Evolutionary conservation across 2,329 filamentous ascomycete genomes (phyloP), one percentile per base, ranked within the genome.

Genomic region (Didymellaceae sp.): DNA sequence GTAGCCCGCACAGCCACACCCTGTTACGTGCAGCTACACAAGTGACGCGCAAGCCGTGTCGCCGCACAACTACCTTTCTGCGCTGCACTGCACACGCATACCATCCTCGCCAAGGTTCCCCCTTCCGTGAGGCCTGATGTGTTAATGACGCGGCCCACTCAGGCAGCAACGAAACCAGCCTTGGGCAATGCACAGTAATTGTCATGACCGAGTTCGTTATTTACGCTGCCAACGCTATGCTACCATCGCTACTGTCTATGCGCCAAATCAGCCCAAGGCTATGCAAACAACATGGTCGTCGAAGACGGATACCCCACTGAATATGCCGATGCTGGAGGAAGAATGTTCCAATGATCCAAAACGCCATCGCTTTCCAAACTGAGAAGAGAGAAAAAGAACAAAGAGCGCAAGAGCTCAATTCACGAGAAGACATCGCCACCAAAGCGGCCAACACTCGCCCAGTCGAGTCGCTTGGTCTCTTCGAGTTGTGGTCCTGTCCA

Each of bases 401-500:
- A 35, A n/a, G n/a, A n/a, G n/a, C 28, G 33, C 52, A 48, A 45
- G 43, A 47, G 50, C 41, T 49, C 28, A 47, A 45, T 50, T 70
- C 55, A 65, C 56, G 63, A 68, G 57, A 67, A 63, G 38, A 68
- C 66, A 63, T 80, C 78, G 16, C 78, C 78, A 22, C 78, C 78
- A 65, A 67, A 74, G 45, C 77, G 68, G 38, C 78, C 78, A 24
- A 80, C 77, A 35, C 76, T 80, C 31, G 78, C 74, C 67, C 77
- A 75, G 45, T 80, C 78, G 24, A 77, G 72, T 52, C 73, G 74
- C 58, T 74, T 75, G 21, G 68, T 71, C 35, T 78, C 76, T 49
- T 73, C 74, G 3, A 77, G 66, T 52, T 73, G 71, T 50, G 73
- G 65, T 6, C 77, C 78, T 18, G 69, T 65, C 78, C 78, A 80